Evolutionary conservation across 192 early-diverging fungal genomes (phyloP).

Genomic region (Entomortierella chlamydospora): DNA sequence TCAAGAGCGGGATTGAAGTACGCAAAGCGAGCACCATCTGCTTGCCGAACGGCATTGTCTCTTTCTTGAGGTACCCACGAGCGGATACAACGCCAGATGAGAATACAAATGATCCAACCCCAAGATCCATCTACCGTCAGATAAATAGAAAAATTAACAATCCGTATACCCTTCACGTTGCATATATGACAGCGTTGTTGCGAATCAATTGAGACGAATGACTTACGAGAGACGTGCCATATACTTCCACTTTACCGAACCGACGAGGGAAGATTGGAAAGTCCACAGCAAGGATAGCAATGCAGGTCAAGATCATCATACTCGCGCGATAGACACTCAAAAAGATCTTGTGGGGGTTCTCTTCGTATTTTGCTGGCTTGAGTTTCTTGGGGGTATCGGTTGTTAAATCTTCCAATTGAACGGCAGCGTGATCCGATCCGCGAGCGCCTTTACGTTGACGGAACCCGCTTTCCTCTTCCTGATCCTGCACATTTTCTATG

Average conservation of each 20-base stretch:
- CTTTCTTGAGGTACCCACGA: slow-evolving; percentile 62
- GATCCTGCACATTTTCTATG: not conserved
- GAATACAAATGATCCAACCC: slow-evolving; percentile 94
- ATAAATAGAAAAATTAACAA: not conserved
- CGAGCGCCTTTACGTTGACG: slow-evolving; percentile 37
- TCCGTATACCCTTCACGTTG: not conserved
- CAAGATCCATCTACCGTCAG: slow-evolving; percentile 86
- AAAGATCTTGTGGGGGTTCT: slow-evolving; percentile 57
- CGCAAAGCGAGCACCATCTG: slow-evolving; percentile 57
- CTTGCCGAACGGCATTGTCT: slow-evolving; percentile 40
- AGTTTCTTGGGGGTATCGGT: not conserved
- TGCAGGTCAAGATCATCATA: slow-evolving; percentile 84
- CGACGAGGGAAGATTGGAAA: slow-evolving; percentile 90
- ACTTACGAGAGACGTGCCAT: slow-evolving; percentile 86
- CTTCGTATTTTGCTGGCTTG: not conserved
- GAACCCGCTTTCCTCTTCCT: slow-evolving; percentile 18
- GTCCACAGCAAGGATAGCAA: slow-evolving; percentile 94
- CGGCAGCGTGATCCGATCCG: slow-evolving; percentile 13
- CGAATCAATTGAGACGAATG: not conserved
- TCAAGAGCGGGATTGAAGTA: slow-evolving; percentile 73
- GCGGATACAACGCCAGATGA: slow-evolving; percentile 88
- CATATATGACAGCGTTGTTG: too few species aligned
- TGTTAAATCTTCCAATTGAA: slow-evolving; percentile 19
- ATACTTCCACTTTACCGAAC: slow-evolving; percentile 93
- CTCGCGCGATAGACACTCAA: slow-evolving; percentile 79